A percentile compares a stretch with the other conserved stretches of the same genome.
Conservation (phyloP, 139 green algal species). For the Chlorella ohadii region DNA sequence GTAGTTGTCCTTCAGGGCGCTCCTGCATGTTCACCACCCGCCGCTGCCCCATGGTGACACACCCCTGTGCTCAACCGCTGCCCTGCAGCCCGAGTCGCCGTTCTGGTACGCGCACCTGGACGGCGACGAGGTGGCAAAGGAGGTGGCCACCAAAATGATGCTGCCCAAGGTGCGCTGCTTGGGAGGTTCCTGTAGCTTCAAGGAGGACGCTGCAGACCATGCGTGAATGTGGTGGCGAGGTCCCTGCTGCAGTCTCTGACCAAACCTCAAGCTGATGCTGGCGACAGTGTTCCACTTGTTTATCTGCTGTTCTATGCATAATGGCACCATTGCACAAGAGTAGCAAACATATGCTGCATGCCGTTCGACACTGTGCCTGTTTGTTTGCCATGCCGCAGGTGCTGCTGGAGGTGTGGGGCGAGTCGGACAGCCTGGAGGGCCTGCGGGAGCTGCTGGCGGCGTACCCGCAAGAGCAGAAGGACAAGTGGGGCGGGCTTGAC, state of each 20-base stretch:
- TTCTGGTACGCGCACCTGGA: constrained; percentile 76
- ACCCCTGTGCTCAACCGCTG: background rate
- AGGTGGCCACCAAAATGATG: constrained; percentile 54
- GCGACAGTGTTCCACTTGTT: too few relatives aligned
- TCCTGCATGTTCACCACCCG: background rate
- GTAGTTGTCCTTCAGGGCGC: too few relatives aligned
- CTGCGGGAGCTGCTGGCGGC: constrained; percentile 25
- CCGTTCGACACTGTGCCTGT: too few relatives aligned
- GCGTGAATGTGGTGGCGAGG: too few relatives aligned
- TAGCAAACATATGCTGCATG: too few relatives aligned
- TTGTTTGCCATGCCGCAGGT: constrained; percentile 57
- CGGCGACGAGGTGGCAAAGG: constrained; percentile 40
- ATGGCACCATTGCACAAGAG: too few relatives aligned
- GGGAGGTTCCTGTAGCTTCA: too few relatives aligned
- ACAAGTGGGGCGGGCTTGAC: background rate
- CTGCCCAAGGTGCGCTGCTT: constrained; percentile 46
- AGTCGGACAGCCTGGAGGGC: constrained; percentile 70
- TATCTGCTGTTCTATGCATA: too few relatives aligned
- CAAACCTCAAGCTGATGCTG: too few relatives aligned
- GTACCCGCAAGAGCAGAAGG: constrained; percentile 18
- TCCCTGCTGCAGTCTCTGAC: too few relatives aligned
- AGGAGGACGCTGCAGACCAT: too few relatives aligned
- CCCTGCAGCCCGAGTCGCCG: constrained; percentile 43
- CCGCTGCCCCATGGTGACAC: background rate
- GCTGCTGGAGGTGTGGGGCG: constrained; percentile 87